phyloP scores from a whole-genome alignment of 768 basidiomycete genomes.

The Lentinula raphanica region DNA sequence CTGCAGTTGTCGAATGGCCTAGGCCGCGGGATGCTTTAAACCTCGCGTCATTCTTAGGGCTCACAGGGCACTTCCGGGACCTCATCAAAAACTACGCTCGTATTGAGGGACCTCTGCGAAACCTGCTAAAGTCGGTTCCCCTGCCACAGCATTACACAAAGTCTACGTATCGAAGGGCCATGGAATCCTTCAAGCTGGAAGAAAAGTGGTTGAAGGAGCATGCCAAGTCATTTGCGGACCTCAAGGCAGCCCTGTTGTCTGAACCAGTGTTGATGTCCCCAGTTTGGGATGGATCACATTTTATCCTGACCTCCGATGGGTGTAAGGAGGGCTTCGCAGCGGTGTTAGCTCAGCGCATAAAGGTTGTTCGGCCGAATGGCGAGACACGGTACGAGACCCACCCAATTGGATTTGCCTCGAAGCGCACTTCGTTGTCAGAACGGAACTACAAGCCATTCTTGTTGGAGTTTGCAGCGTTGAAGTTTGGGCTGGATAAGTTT shows the following conservation, averaged over 20 bases:
- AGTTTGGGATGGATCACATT: constrained; percentile 28
- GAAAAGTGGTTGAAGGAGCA: too few species aligned
- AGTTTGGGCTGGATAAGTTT: constrained; percentile 25
- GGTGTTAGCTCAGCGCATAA: constrained; percentile 21
- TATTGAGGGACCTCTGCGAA: constrained; percentile 14
- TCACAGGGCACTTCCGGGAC: too few species aligned
- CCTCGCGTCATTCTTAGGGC: constrained; percentile 12
- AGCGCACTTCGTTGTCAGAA: too few species aligned
- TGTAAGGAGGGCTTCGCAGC: too few species aligned
- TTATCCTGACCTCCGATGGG: too few species aligned
- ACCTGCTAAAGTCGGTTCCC: constrained; percentile 11
- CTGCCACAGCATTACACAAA: neutral
- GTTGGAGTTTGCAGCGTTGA: constrained; percentile 30
- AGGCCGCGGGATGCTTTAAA: constrained; percentile 8
- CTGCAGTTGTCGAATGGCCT: constrained; percentile 7
- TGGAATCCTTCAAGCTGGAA: neutral
- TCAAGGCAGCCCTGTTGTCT: constrained; percentile 26
- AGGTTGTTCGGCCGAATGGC: constrained; percentile 15
- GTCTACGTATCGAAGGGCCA: neutral
- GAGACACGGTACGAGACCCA: constrained; percentile 11
- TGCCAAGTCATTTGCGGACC: neutral
- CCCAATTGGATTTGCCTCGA: too few species aligned
- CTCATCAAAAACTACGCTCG: constrained; percentile 6
- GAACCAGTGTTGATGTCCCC: constrained; percentile 28
- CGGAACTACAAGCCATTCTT: constrained; percentile 9